Base-by-base conservation (phyloP, 306 rosid genomes). In the Arachis hypogaea region DNA sequence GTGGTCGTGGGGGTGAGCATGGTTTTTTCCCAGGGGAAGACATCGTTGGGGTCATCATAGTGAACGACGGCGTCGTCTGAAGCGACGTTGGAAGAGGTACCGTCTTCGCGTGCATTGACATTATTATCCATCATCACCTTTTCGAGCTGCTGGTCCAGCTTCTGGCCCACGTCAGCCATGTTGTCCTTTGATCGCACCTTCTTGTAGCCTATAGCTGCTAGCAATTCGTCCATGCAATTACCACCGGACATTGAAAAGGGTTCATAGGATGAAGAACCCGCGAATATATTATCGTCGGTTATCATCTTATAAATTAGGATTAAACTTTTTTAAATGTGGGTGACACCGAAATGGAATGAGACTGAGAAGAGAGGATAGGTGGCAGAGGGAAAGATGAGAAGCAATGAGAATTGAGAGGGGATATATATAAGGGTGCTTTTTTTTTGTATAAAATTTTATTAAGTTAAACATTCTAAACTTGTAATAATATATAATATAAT, bases 81-180 rank as follows among this genome's bases (percentile, higher is more conserved):
- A 14, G 58, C 8, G 29, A 14, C 6, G 58, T n/a, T 52, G 28
- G 58, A 52, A 5, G 58, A 52, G 29, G 8, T 14, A 1, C 58
- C 58, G 58, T 10, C 14, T 11, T 11, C 6, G 55, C 6, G 98
- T 28, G 87, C 89, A 0, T 77, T 61, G 0, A 89, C 55, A 11
- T 52, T 14, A 14, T 14, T 52, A 93, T 86, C 89, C 90, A 93
- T 85, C 7, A 68, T 85, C 7, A 68, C 86, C 98, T 85, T 84
- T 62, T 90, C 95, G 2, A 90, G 83, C 62, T 87, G 91, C 68
- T 93, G 28, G 28, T 22, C 93, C 2, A 93, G 88, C 78, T 87
- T 90, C 75, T 84, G 87, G 0, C 97, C 98, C 14, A 93, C 93
- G 14, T 85, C 88, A 0, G 86, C 89, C 95, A 93, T 88, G 86